phyloP scores from a whole-genome alignment of 495 filamentous ascomycete species.

The Trichoderma orchidacearum region DNA sequence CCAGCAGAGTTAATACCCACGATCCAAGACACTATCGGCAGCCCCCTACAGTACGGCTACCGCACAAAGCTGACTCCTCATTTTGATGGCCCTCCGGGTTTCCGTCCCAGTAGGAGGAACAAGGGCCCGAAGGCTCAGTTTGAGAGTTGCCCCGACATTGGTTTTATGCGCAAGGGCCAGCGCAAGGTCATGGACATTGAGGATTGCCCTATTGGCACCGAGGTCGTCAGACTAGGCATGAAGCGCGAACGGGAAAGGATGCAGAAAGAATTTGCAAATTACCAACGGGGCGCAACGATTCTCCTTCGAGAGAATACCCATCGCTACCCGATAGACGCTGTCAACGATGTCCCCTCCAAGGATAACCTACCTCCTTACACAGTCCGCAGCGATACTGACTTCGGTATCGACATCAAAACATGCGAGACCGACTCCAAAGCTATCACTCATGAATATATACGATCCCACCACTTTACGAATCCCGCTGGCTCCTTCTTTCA shows the following conservation, averaged over 20 bases:
- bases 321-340: constrained; percentile 42
- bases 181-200: constrained; percentile 77
- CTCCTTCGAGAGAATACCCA: constrained; percentile 75
- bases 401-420: constrained; percentile 54
- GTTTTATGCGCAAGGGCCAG: constrained; percentile 74
- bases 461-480: constrained; percentile 74
- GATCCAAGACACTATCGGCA: constrained; percentile 74
- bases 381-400: constrained; percentile 19
- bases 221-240: constrained; percentile 64
- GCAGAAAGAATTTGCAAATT: constrained; percentile 51
- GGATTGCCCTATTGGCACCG: constrained; percentile 90
- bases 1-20: constrained; percentile 60
- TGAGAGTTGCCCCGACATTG: constrained; percentile 58
- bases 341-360: constrained; percentile 4
- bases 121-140: constrained; percentile 25
- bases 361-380: constrained; percentile 9
- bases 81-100: constrained; percentile 57
- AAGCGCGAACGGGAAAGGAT: constrained; percentile 60
- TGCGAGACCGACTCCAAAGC: constrained; percentile 79
- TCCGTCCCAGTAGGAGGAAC: constrained; percentile 14
- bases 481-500: constrained; percentile 94
- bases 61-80: constrained; percentile 94
- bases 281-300: constrained; percentile 72
- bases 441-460: constrained; percentile 72
- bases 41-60: constrained; percentile 82